Conservation (phyloP, 1,284 basidiomycete genomes). For the Trichosporon inkin region DNA sequence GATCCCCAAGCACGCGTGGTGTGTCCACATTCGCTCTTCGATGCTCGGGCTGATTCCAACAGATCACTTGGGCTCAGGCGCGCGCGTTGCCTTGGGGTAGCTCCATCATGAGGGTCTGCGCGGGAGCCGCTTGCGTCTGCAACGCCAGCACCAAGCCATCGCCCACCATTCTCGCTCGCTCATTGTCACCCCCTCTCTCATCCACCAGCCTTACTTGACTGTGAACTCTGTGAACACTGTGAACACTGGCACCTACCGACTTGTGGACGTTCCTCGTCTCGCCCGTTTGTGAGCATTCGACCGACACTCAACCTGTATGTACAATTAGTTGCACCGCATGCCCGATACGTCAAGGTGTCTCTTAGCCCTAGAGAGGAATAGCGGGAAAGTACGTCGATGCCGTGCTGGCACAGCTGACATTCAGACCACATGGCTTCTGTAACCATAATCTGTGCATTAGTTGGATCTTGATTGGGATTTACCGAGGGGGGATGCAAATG, state of each 20-base stretch:
- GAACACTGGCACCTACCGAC: background rate
- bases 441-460: too few species aligned
- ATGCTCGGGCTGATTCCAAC: background rate
- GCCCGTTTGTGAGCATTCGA: too few species aligned
- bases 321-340: too few species aligned
- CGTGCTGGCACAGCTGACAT: too few species aligned
- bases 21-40: background rate
- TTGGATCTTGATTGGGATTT: too few species aligned
- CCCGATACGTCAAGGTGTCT: too few species aligned
- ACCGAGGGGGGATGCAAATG: too few species aligned
- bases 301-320: too few species aligned
- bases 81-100: constrained; percentile 3
- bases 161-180: background rate
- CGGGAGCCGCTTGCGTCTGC: background rate
- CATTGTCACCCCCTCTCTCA: background rate
- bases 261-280: background rate
- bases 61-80: background rate
- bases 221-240: background rate
- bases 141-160: background rate
- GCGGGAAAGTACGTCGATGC: too few species aligned
- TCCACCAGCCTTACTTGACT: background rate
- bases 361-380: too few species aligned
- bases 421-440: too few species aligned
- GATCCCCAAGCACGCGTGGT: background rate
- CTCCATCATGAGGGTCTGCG: background rate